Evolutionary conservation across 148 eudicot species (phyloP).

Genomic region (Rhododendron simsii): DNA sequence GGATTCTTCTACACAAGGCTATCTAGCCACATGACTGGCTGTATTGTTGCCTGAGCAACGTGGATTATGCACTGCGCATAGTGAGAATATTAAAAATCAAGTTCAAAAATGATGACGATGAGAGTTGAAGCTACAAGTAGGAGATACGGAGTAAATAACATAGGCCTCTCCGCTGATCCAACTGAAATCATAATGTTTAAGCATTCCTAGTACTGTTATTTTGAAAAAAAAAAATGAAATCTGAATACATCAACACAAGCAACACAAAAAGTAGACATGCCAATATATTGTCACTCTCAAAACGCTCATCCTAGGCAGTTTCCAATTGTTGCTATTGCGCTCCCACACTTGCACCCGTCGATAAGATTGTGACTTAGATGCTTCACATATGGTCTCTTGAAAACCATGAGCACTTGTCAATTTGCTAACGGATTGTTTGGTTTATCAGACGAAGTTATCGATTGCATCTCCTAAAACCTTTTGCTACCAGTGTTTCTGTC

Average conservation of each 20-base stretch:
- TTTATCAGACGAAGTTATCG: too few species aligned
- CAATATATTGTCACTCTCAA: background rate
- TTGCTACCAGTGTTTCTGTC: too few species aligned
- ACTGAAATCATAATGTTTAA: background rate
- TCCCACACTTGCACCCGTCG: background rate
- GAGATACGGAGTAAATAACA: background rate
- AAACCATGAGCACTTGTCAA: background rate
- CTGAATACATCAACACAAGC: background rate
- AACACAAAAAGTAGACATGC: background rate
- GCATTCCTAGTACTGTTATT: background rate
- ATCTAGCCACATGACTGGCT: background rate
- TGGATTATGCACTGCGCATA: background rate
- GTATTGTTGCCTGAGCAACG: background rate
- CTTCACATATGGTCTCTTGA: too few species aligned
- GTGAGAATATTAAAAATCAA: background rate
- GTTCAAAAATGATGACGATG: background rate
- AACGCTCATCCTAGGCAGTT: background rate
- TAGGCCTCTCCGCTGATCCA: background rate
- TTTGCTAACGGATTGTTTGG: background rate
- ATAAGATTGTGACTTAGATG: background rate
- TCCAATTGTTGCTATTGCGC: background rate
- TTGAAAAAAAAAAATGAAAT: background rate
- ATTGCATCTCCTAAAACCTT: too few species aligned
- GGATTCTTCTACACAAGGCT: background rate
- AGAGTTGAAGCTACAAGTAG: background rate